Evolutionary conservation across 768 basidiomycete genomes (phyloP).

Genomic region (Glaciozyma antarctica): DNA sequence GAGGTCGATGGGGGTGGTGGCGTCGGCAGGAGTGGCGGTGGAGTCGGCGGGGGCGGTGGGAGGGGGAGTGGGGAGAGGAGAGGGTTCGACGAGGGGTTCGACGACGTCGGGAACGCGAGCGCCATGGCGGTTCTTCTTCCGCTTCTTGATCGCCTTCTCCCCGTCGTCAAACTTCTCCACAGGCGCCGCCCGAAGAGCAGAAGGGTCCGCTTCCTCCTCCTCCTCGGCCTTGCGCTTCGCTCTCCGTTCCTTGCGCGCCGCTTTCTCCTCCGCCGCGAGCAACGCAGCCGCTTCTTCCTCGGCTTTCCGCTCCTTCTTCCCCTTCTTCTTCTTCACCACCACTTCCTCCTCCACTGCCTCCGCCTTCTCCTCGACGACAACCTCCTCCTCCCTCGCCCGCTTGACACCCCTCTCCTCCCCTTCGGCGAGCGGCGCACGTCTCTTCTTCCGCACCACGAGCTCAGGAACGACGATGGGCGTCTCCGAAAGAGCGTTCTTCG

Average conservation of each 20-base stretch:
- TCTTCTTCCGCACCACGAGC: background rate
- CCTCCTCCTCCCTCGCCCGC: background rate
- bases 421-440: background rate
- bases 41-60: background rate
- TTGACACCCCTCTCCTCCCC: background rate
- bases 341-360: background rate
- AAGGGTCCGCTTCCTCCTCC: slow-evolving; percentile 4
- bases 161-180: background rate
- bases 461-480: slow-evolving; percentile 11
- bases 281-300: background rate
- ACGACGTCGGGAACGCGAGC: background rate
- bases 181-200: background rate
- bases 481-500: slow-evolving; percentile 3
- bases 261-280: background rate
- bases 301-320: slow-evolving; percentile 2
- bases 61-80: background rate
- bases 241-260: background rate
- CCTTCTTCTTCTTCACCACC: background rate
- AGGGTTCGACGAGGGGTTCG: too few relatives aligned
- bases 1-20: background rate
- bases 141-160: slow-evolving; percentile 1
- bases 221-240: background rate
- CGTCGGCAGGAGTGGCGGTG: background rate
- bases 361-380: background rate
- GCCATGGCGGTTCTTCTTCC: slow-evolving; percentile 6